Conservation (phyloP, 1,284 basidiomycete genomes). For the Golubevia pallescens region DNA sequence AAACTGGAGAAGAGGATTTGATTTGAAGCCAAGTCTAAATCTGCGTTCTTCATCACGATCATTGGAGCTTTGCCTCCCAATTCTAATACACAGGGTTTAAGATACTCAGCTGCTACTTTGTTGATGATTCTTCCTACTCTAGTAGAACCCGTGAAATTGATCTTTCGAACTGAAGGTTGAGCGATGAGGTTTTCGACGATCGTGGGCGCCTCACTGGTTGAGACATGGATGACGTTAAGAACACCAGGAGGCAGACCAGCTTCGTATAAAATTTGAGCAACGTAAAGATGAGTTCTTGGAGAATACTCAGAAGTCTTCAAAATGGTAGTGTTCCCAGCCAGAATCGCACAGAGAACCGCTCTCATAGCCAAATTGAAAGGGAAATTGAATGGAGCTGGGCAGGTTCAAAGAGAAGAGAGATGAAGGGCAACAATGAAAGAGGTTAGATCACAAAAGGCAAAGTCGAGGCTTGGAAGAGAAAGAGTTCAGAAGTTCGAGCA, state of each 20-base stretch:
- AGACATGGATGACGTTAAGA: constrained; percentile 40
- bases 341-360: constrained; percentile 30
- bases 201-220: constrained; percentile 19
- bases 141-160: constrained; percentile 50
- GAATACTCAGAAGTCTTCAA: constrained; percentile 41
- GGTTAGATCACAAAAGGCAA: too few species aligned
- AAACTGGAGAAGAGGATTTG: constrained; percentile 41
- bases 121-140: constrained; percentile 45
- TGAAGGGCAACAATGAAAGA: too few species aligned
- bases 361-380: constrained; percentile 31
- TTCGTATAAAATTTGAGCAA: constrained; percentile 35
- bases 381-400: constrained; percentile 28
- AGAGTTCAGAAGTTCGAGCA: too few species aligned
- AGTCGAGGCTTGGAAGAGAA: too few species aligned
- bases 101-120: constrained; percentile 34
- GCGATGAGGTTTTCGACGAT: constrained; percentile 33
- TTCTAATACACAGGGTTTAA: constrained; percentile 45
- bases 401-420: neutral
- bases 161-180: constrained; percentile 26
- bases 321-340: constrained; percentile 35
- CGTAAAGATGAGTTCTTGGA: constrained; percentile 23
- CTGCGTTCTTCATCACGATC: constrained; percentile 39
- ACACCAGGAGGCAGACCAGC: constrained; percentile 43
- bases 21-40: constrained; percentile 40
- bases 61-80: constrained; percentile 48